Conservation (phyloP, 768 basidiomycete species). For the Royoungia palumana region DNA sequence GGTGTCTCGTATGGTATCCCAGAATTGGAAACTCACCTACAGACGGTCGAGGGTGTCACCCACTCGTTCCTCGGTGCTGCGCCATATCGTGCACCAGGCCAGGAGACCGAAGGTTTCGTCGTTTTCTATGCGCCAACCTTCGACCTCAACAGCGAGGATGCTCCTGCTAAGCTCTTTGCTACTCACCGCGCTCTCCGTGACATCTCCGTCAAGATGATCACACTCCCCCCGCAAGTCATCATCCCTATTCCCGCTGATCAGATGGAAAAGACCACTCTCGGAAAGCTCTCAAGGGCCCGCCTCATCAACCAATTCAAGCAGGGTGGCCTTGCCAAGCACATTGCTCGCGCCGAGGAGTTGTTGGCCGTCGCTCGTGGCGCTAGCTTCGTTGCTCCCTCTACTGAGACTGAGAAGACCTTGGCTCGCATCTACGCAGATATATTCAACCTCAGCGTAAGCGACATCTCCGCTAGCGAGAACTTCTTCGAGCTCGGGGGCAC, state of each 20-base stretch:
- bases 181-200: slow-evolving; percentile 33
- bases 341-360: slow-evolving; percentile 28
- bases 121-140: slow-evolving; percentile 16
- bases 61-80: slow-evolving; percentile 3
- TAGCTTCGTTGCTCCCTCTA: slow-evolving; percentile 21
- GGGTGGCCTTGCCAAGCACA: slow-evolving; percentile 32
- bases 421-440: slow-evolving; percentile 32
- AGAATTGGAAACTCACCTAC: too few relatives aligned
- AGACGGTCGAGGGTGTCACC: slow-evolving; percentile 2
- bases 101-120: slow-evolving; percentile 3
- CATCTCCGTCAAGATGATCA: slow-evolving; percentile 31
- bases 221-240: slow-evolving; percentile 36
- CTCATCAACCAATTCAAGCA: slow-evolving; percentile 37
- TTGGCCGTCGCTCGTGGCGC: slow-evolving; percentile 22
- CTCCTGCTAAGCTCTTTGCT: slow-evolving; percentile 19
- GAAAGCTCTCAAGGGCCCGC: slow-evolving; percentile 41
- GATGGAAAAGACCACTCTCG: slow-evolving; percentile 43
- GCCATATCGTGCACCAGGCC: slow-evolving; percentile 1
- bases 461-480: slow-evolving; percentile 33
- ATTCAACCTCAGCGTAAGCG: slow-evolving; percentile 25
- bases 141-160: slow-evolving; percentile 22
- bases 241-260: slow-evolving; percentile 36
- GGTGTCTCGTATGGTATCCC: slow-evolving; percentile 35
- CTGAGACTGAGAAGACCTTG: slow-evolving; percentile 28
- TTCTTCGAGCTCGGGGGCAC: slow-evolving; percentile 43